Evolutionary conservation across 106 monocot genomes (phyloP).

Genomic region (Apostasia ramifera): DNA sequence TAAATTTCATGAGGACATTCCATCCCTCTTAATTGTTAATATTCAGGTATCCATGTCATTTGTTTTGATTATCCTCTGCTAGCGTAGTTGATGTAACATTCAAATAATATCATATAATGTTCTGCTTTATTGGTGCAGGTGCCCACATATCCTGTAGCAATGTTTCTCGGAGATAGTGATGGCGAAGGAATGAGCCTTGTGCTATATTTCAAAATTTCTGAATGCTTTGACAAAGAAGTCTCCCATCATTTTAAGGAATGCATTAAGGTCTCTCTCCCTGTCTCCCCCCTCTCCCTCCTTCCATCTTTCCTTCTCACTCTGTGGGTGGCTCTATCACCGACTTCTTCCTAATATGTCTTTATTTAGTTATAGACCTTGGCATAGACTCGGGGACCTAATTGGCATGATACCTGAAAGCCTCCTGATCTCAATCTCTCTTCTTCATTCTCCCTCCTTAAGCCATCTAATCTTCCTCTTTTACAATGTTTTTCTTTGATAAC

Average conservation of each 20-base stretch:
- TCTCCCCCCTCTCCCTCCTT: not conserved
- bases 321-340: too few species aligned
- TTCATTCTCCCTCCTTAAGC: too few species aligned
- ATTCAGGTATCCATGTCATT: slow-evolving; percentile 60
- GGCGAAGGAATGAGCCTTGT: slow-evolving; percentile 90
- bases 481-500: too few species aligned
- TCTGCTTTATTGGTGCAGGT: slow-evolving; percentile 37
- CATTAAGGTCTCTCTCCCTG: slow-evolving; percentile 44
- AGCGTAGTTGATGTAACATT: not conserved
- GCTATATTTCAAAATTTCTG: slow-evolving; percentile 82
- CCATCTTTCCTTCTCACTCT: too few species aligned
- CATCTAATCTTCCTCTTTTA: too few species aligned
- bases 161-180: slow-evolving; percentile 85
- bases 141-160: slow-evolving; percentile 83
- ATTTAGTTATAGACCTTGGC: not conserved
- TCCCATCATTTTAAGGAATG: slow-evolving; percentile 64
- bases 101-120: not conserved
- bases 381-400: not conserved
- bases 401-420: not conserved
- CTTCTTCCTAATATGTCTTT: not conserved
- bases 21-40: slow-evolving; percentile 85
- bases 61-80: not conserved
- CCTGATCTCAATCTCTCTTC: too few species aligned
- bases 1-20: slow-evolving; percentile 59
- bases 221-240: slow-evolving; percentile 58